Evolutionary conservation across 225 moss, liverwort and hornwort genomes (phyloP), one percentile per base, ranked within the genome.

Genomic region (Asterella californica): DNA sequence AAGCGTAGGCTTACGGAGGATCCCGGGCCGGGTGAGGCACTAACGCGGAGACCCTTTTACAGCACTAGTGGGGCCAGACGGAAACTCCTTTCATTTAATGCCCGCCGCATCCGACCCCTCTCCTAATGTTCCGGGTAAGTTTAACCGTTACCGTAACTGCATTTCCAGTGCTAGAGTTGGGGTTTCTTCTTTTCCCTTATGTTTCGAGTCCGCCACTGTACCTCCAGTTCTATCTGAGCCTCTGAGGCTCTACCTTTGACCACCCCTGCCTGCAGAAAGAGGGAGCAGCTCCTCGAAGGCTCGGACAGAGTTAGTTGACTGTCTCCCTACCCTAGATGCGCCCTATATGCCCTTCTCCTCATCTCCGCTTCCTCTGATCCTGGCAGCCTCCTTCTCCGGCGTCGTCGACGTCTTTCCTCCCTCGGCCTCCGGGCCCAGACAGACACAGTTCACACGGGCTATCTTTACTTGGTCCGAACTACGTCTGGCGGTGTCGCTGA

Each of bases 251-350:
- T n/a, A n/a, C n/a, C n/a, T n/a, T n/a, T n/a, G n/a, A n/a, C n/a
- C n/a, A n/a, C n/a, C n/a, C n/a, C n/a, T n/a, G n/a, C n/a, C n/a
- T n/a, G n/a, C n/a, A n/a, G n/a, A n/a, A n/a, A 11, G 52, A 52
- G 14, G 12, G 52, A 12, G 3, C 27, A 62, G 25, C 62, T 25
- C 64, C 32, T 9, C 9, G 9, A 6, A 19, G 17, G 5, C 64
- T 57, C 76, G 60, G 76, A 76, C 76, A 76, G 76, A 76, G 76
- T 76, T 76, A 34, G 76, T 76, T 76, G 76, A 76, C 76, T 76
- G 76, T 15, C 76, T 76, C 60, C 76, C 76, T 18, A 61, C 34
- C 76, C 29, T 76, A 62, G 76, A 59, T 76, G 76, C 76, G 59
- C 60, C 60, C 57, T 25, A 75, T 59, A 61, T 76, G 76, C 76